Base-by-base conservation (phyloP, 805 yeast genomes). In the Metschnikowia sp. region DNA sequence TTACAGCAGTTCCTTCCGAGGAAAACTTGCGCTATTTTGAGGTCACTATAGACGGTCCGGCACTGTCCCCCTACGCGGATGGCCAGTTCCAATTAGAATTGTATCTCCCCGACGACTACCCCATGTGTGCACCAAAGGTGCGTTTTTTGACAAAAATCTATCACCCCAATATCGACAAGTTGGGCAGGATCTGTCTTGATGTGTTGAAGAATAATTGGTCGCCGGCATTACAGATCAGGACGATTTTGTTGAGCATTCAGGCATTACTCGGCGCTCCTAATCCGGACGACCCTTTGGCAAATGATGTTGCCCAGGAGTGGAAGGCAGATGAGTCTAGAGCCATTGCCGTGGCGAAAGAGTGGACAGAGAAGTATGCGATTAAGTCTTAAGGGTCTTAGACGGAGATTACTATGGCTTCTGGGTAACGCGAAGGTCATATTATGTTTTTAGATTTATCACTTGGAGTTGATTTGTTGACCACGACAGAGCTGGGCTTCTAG, bases 301-400 rank as follows among this genome's bases (percentile, higher is more conserved):
- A 94, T 61, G 98, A 94, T 56, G 99, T 94, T 36, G 99, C 99
- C 2, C 91, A 89, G 57, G 92, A 87, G 52, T 94, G 99, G 97
- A 86, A 92, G 62, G 85, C 82, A 54, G 81, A 94, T 59, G 96
- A 90, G 67, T 72, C 76, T 36, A 74, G 74, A 51, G 99, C 98
- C 19, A 83, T 90, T 45, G 78, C 70, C 11, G 90, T 86, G 19
- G 99, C 98, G 8, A 70, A 66, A 53, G 84, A 82, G 54, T 86
- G 91, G 92, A 86, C 92, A 0, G 67, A 65, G 52, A 71, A 70
- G 65, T 86, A 74, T 59, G 91, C 91, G 30, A 50, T 47, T 44
- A 38, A 35, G 19, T 36, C 34, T 15, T 40, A 35, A 39, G 18
- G 18, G 18, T 15, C 18, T 15, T 15, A 15, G 18, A 15, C 3